phyloP scores from a whole-genome alignment of 805 yeast species.

The Sugiyamaella qingdaonensis region DNA sequence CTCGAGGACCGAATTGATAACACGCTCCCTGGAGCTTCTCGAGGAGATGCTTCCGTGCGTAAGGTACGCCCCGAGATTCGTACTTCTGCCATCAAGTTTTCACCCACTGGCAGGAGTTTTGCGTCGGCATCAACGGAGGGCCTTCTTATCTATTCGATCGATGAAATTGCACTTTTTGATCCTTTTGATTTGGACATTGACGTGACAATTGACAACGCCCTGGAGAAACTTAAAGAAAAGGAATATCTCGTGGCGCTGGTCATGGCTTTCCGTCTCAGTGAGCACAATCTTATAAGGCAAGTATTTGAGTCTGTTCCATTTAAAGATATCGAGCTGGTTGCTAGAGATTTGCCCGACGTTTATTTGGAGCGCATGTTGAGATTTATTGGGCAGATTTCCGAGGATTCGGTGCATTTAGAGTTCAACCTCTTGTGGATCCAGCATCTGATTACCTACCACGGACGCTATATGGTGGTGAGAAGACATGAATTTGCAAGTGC shows the following conservation, averaged over 20 bases:
- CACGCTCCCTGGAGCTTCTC: conserved; percentile 79
- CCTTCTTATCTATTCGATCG: conserved; percentile 72
- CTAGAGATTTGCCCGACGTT: conserved; percentile 68
- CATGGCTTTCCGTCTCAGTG: conserved; percentile 93
- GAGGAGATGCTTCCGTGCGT: conserved; percentile 77
- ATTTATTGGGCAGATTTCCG: conserved; percentile 64
- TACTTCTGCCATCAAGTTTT: conserved; percentile 71
- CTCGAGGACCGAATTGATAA: conserved; percentile 73
- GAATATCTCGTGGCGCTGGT: conserved; percentile 75
- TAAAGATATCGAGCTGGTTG: conserved; percentile 63
- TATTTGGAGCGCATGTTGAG: conserved; percentile 64
- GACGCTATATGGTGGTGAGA: conserved; percentile 61
- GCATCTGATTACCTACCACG: conserved; percentile 64
- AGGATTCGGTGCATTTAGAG: conserved; percentile 78
- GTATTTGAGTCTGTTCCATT: conserved; percentile 71
- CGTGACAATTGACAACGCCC: conserved; percentile 75
- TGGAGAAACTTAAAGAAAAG: conserved; percentile 53
- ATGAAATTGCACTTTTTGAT: conserved; percentile 72
- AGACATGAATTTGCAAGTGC: conserved; percentile 60
- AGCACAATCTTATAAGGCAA: conserved; percentile 61
- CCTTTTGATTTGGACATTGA: conserved; percentile 94
- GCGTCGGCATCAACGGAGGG: conserved; percentile 97
- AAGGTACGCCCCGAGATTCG: conserved; percentile 76
- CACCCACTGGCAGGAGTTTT: conserved; percentile 87
- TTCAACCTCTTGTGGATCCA: conserved; percentile 80